A percentile compares a stretch with the other conserved stretches of the same genome.
phyloP scores from a whole-genome alignment of 768 basidiomycete genomes.

The Suillus spraguei region DNA sequence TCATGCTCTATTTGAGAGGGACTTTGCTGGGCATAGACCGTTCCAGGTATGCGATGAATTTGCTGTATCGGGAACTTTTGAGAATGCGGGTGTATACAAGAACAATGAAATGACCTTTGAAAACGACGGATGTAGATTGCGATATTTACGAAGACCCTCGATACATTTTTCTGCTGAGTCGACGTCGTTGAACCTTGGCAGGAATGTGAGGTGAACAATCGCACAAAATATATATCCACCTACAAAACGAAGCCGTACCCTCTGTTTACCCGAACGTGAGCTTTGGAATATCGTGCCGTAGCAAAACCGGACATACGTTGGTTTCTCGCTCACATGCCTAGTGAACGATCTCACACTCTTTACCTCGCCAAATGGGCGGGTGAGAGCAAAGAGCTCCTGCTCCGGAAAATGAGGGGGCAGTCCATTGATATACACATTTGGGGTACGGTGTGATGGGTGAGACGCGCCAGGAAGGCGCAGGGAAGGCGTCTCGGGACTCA shows the following conservation, averaged over 20 bases:
- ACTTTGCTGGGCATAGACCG: constrained; percentile 51
- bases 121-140: constrained; percentile 84
- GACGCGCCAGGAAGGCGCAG: constrained; percentile 15
- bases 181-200: constrained; percentile 62
- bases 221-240: constrained; percentile 31
- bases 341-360: constrained; percentile 85
- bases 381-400: constrained; percentile 73
- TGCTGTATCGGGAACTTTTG: constrained; percentile 35
- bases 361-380: constrained; percentile 71
- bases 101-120: constrained; percentile 60
- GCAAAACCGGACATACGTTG: constrained; percentile 42
- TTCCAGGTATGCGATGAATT: constrained; percentile 85
- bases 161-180: constrained; percentile 79
- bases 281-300: constrained; percentile 10
- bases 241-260: constrained; percentile 82
- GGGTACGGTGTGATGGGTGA: constrained; percentile 40
- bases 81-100: constrained; percentile 9
- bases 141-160: constrained; percentile 62
- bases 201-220: constrained; percentile 6
- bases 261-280: constrained; percentile 37
- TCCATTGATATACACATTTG: constrained; percentile 89
- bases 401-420: constrained; percentile 83
- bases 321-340: constrained; percentile 74
- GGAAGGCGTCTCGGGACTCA: constrained; percentile 17
- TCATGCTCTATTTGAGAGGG: constrained; percentile 31